Percentiles rank a stretch among this genome's conserved stretches.
These are phyloP conservation scores for Candida verbasci DNA, from an alignment of 805 yeast species.

Conservation along the genomic window DNA sequence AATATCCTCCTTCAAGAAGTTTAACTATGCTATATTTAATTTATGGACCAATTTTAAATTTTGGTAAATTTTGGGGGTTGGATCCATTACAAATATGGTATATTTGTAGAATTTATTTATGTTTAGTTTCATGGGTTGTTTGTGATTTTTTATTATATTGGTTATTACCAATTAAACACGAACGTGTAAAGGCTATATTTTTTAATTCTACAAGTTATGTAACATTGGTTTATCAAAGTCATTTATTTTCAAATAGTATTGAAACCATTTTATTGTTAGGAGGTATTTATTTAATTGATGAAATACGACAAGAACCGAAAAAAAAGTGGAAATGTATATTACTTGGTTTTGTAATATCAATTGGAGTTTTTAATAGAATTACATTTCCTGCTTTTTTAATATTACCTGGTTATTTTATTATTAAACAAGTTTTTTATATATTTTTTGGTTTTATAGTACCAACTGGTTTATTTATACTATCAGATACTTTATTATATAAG, in stretches of 20 bases:
- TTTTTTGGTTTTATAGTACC: conserved; percentile 30
- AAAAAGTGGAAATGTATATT: conserved; percentile 12
- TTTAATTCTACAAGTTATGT: conserved; percentile 60
- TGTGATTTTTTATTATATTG: conserved; percentile 42
- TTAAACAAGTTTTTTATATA: conserved; percentile 24
- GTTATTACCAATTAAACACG: conserved; percentile 46
- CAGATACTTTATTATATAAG: conserved; percentile 52
- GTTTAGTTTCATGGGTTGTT: conserved; percentile 32
- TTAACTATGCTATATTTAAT: conserved; percentile 60
- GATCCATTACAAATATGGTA: conserved; percentile 50
- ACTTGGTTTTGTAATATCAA: conserved; percentile 48
- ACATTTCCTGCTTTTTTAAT: conserved; percentile 76
- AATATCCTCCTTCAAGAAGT: conserved; percentile 61
- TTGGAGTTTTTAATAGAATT: conserved; percentile 81
- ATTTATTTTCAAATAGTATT: conserved; percentile 82
- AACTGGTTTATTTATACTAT: conserved; percentile 32
- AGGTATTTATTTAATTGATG: conserved; percentile 47
- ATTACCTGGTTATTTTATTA: conserved; percentile 51
- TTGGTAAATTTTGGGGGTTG: conserved; percentile 28
- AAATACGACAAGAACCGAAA: conserved; percentile 22
- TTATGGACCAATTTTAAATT: conserved; percentile 61
- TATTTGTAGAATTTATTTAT: conserved; percentile 47
- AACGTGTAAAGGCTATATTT: conserved; percentile 43
- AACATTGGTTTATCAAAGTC: conserved; percentile 76
- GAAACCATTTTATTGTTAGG: conserved; percentile 61